Conservation (phyloP, 345 rosid genomes). For the Aquilaria sinensis region DNA sequence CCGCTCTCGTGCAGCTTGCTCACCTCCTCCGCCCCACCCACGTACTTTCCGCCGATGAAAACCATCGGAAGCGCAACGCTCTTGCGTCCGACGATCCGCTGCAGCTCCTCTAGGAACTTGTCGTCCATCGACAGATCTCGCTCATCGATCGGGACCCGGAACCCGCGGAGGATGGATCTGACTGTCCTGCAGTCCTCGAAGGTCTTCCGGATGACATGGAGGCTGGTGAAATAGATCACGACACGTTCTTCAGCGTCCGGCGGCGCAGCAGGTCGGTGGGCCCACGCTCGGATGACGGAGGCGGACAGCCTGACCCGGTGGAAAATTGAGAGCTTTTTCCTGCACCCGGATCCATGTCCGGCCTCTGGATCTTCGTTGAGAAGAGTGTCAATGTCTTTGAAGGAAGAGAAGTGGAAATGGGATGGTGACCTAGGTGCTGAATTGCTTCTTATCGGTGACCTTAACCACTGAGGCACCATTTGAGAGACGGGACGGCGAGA, state of each 20-base stretch:
- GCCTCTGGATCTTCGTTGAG: slow-evolving; percentile 21
- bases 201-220: slow-evolving; percentile 63
- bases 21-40: slow-evolving; percentile 49
- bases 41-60: slow-evolving; percentile 40
- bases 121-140: slow-evolving; percentile 77
- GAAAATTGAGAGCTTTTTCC: slow-evolving; percentile 37
- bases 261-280: slow-evolving; percentile 3
- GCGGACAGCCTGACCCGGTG: slow-evolving; percentile 54
- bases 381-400: slow-evolving; percentile 44
- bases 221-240: slow-evolving; percentile 73
- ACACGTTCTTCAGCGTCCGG: slow-evolving; percentile 33
- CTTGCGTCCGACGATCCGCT: slow-evolving; percentile 28
- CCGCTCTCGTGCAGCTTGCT: slow-evolving; percentile 33
- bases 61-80: slow-evolving; percentile 32
- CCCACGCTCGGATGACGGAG: slow-evolving; percentile 32
- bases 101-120: slow-evolving; percentile 44
- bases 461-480: slow-evolving; percentile 58
- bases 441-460: slow-evolving; percentile 20
- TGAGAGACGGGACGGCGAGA: not conserved
- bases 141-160: slow-evolving; percentile 55
- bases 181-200: slow-evolving; percentile 64
- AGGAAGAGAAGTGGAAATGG: slow-evolving; percentile 42
- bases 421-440: slow-evolving; percentile 12
- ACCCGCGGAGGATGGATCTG: slow-evolving; percentile 48
- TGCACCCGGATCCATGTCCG: slow-evolving; percentile 16